phyloP scores from a whole-genome alignment of 2,329 filamentous ascomycete genomes.

The Neonectria ditissima region DNA sequence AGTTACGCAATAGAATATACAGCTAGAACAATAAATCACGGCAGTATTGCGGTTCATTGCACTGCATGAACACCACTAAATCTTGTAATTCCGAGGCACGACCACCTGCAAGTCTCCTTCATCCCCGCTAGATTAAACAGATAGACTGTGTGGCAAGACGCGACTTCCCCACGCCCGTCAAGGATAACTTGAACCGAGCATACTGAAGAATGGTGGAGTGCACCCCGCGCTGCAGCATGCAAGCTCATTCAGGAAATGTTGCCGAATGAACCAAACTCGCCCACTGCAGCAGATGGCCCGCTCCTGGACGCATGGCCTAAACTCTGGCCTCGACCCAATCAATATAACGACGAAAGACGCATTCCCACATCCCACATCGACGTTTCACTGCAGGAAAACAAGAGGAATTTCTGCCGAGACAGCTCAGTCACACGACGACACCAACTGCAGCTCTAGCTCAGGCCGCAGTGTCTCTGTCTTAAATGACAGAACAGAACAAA shows the following conservation, averaged over 20 bases:
- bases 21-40: too few species aligned
- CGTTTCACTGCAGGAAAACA: background rate
- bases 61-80: too few species aligned
- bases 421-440: constrained; percentile 10
- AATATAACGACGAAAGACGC: background rate
- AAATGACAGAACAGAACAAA: background rate
- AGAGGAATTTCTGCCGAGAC: constrained; percentile 19
- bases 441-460: background rate
- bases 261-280: background rate
- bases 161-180: too few species aligned
- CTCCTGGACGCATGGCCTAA: background rate
- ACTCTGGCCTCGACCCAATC: background rate
- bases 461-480: background rate
- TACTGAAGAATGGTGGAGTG: too few species aligned
- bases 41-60: too few species aligned
- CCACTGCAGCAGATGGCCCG: background rate
- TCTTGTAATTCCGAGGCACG: too few species aligned
- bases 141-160: too few species aligned
- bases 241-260: background rate
- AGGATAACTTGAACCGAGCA: too few species aligned
- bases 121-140: too few species aligned
- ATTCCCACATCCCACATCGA: background rate
- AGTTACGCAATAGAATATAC: too few species aligned
- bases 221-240: too few species aligned
- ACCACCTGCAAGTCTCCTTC: too few species aligned